Evolutionary conservation across 2,329 filamentous ascomycete species (phyloP).

Genomic region (Pseudocercospora eumusae): DNA sequence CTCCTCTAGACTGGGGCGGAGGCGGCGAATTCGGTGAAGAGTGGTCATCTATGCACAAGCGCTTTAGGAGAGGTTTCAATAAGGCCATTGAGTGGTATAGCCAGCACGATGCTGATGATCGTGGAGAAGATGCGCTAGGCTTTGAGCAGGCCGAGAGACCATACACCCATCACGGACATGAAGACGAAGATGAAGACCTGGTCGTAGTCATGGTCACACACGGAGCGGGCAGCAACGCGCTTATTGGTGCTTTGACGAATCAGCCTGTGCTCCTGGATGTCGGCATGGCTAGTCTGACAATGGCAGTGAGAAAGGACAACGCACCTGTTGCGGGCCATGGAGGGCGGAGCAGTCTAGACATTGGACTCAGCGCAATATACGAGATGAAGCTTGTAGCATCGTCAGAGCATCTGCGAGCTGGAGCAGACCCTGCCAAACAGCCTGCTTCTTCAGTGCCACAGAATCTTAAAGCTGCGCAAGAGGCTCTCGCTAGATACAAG

Average conservation of each 20-base stretch:
- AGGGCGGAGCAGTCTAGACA: constrained; percentile 46
- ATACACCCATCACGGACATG: constrained; percentile 45
- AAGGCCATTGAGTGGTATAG: constrained; percentile 82
- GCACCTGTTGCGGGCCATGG: constrained; percentile 37
- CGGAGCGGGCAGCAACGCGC: constrained; percentile 90
- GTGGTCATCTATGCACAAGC: constrained; percentile 92
- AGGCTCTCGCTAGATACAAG: constrained; percentile 27
- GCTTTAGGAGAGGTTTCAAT: constrained; percentile 78
- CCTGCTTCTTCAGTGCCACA: constrained; percentile 17
- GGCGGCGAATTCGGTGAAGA: constrained; percentile 89
- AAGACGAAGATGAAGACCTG: constrained; percentile 68
- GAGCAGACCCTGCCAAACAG: constrained; percentile 44
- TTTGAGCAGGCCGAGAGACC: constrained; percentile 39
- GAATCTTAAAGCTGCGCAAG: constrained; percentile 24
- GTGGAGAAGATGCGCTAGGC: constrained; percentile 39
- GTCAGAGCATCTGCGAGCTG: constrained; percentile 68
- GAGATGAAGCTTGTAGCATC: constrained; percentile 74
- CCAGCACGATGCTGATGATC: constrained; percentile 43
- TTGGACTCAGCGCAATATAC: constrained; percentile 60
- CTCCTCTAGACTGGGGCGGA: constrained; percentile 77
- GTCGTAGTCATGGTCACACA: constrained; percentile 89
- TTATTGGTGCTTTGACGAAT: constrained; percentile 88
- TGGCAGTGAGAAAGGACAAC: constrained; percentile 68
- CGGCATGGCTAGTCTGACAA: constrained; percentile 83
- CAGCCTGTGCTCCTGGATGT: constrained; percentile 91